Conservation (phyloP, 2,329 filamentous ascomycete genomes). For the Emergomyces pasteurianus region DNA sequence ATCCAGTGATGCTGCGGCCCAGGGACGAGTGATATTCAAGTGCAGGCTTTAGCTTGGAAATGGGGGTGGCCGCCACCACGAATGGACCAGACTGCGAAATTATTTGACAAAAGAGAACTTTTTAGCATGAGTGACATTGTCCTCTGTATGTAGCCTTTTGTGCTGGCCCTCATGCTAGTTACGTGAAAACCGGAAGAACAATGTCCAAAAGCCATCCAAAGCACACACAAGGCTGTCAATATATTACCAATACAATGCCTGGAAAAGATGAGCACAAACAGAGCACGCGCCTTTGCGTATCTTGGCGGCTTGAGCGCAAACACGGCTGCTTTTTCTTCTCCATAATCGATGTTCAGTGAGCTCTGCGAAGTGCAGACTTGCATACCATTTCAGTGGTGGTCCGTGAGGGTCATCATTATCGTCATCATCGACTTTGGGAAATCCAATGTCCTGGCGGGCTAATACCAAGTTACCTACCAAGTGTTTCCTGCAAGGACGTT, state of each 20-base stretch:
- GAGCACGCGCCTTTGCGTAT: not conserved
- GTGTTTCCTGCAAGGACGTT: not conserved
- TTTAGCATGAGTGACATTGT: not conserved
- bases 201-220: not conserved
- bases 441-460: not conserved
- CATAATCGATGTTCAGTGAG: not conserved
- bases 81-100: not conserved
- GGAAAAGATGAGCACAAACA: not conserved
- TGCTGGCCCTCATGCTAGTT: not conserved
- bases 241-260: not conserved
- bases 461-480: not conserved
- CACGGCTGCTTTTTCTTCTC: not conserved
- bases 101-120: not conserved
- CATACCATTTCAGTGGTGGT: not conserved
- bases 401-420: not conserved
- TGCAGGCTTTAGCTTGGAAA: slow-evolving; percentile 1
- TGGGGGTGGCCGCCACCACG: not conserved
- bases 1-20: slow-evolving; percentile 6
- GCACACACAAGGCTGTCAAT: not conserved
- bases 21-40: slow-evolving; percentile 11
- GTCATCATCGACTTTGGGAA: not conserved
- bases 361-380: not conserved
- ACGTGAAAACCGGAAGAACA: not conserved
- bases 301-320: not conserved
- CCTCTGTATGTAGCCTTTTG: not conserved